Base-by-base conservation (phyloP, 257 asterid species). In the Buddleja alternifolia region DNA sequence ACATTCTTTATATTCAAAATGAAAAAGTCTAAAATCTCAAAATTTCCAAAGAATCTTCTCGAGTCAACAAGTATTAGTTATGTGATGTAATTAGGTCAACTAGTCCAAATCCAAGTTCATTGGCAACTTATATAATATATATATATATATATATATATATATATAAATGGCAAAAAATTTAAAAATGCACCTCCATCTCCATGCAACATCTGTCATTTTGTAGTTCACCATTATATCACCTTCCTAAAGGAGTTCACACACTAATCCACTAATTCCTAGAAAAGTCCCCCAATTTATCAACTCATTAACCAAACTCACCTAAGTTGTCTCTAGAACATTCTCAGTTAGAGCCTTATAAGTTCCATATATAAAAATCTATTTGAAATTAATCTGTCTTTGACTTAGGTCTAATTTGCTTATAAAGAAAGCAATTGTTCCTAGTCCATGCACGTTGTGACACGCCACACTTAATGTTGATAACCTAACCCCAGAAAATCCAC, bases 391-490 rank as follows among this genome's bases (percentile, higher is more conserved):
- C 52, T 9, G 5, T 34, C 25, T 44, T 73, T 72, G 84, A 81
- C 77, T 75, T 63, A 15, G 51, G 24, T 44, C 5, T 23, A 14
- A 58, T 57, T 83, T 66, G 44, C 86, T 82, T 73, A 37, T 58
- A 23, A 34, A 25, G 65, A 5, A 81, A 71, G 86, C 66, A 87
- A 85, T 54, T 36, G 45, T 16, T 65, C 11, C 34, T 47, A 50
- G 73, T 77, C 80, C 86, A 79, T 74, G 89, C 88, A 85, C 79
- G 81, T 73, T 51, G 74, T 77, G 70, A 76, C 75, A 71, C 5
- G 7, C 23, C 70, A 61, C 37, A 62, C 77, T 24, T 54, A 21
- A 78, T 85, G 77, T 76, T 70, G 96, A 74, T 88, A 70, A 85
- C 92, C 96, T 87, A 89, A 77, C 85, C 78, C 74, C 70, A 76